A percentile compares a stretch with the other conserved stretches of the same genome.
Conservation (phyloP, 768 basidiomycete genomes). For the Suillus subluteus region DNA sequence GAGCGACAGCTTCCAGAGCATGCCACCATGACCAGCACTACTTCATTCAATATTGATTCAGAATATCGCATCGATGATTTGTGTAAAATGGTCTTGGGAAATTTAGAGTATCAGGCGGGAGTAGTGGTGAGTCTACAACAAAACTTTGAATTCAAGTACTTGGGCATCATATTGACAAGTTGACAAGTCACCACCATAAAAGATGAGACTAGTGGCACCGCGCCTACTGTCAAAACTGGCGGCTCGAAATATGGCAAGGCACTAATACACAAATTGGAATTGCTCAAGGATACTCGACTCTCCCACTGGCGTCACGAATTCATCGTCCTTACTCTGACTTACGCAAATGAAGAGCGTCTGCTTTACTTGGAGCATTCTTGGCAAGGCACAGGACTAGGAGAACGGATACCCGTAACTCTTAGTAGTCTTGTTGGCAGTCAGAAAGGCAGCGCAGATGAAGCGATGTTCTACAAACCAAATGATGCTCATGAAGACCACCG, state of each 20-base stretch:
- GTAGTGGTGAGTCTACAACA: neutral
- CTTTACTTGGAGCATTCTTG: slow-evolving; percentile 8
- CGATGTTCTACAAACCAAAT: slow-evolving; percentile 2
- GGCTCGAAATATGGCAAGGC: neutral
- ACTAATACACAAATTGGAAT: slow-evolving; percentile 2
- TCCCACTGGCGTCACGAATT: slow-evolving; percentile 7
- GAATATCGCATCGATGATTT: slow-evolving; percentile 1
- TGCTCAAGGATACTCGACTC: neutral
- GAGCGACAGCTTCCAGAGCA: neutral
- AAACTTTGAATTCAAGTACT: neutral
- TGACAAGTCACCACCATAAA: neutral
- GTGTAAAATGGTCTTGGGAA: neutral
- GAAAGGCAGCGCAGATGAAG: slow-evolving; percentile 4
- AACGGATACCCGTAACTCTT: neutral
- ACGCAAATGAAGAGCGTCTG: neutral
- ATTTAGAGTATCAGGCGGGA: neutral
- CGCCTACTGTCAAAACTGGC: neutral
- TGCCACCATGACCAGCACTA: neutral
- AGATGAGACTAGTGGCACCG: neutral
- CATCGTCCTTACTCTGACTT: slow-evolving; percentile 3
- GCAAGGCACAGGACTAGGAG: slow-evolving; percentile 1
- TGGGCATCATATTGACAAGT: neutral
- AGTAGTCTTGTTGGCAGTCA: slow-evolving; percentile 1
- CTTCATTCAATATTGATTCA: neutral
- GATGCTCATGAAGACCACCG: neutral